phyloP scores from a whole-genome alignment of 2,329 filamentous ascomycete species.

The Botrytis cinerea region DNA sequence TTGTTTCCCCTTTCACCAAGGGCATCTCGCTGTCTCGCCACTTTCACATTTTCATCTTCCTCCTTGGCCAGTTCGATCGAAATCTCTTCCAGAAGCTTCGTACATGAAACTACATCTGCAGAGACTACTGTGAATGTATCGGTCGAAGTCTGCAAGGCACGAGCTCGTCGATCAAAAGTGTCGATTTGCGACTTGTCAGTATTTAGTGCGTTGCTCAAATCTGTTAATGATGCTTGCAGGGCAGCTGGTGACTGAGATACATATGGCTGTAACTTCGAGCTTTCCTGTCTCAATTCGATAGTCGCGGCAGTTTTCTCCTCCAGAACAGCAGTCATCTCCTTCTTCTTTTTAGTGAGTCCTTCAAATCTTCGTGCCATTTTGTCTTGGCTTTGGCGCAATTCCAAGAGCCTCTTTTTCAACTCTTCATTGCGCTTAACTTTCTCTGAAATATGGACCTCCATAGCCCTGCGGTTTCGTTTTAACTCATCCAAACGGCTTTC shows the following conservation, averaged over 20 bases:
- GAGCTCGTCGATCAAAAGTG: conserved; percentile 78
- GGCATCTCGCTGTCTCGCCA: conserved; percentile 79
- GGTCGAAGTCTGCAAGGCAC: conserved; percentile 86
- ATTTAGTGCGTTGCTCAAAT: conserved; percentile 76
- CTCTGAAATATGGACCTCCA: conserved; percentile 79
- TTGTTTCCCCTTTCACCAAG: conserved; percentile 86
- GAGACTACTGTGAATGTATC: conserved; percentile 86
- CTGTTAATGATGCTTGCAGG: conserved; percentile 77
- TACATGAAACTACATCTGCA: conserved; percentile 82
- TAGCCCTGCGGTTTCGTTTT: conserved; percentile 74
- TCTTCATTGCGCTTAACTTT: conserved; percentile 86
- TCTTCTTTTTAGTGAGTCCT: conserved; percentile 78
- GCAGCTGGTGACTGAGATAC: conserved; percentile 84
- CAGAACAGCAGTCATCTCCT: conserved; percentile 68
- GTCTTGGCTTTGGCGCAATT: conserved; percentile 80
- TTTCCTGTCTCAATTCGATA: conserved; percentile 76
- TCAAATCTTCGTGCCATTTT: conserved; percentile 81
- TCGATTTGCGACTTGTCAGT: conserved; percentile 85
- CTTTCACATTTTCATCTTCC: conserved; percentile 83
- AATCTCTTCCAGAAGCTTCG: conserved; percentile 87
- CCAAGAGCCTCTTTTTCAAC: conserved; percentile 77
- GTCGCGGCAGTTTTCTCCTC: conserved; percentile 72
- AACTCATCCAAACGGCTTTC: conserved; percentile 79
- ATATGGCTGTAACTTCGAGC: conserved; percentile 86
- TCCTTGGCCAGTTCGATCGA: conserved; percentile 82